Evolutionary conservation across 345 rosid genomes (phyloP).

Genomic region (Salix arbutifolia): DNA sequence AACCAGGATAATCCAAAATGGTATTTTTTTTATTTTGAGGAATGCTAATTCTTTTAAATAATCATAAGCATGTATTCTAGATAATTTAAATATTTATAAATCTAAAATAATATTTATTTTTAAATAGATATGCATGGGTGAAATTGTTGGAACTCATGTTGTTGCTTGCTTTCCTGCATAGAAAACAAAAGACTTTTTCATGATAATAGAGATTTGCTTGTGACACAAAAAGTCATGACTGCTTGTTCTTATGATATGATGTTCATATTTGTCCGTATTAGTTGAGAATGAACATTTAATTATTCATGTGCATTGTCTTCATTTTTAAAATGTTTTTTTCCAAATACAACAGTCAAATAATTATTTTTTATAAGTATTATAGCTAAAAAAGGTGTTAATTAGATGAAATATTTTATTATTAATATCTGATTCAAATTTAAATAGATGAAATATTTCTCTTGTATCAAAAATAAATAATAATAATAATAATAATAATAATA

Average conservation of each 20-base stretch:
- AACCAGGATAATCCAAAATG: not conserved
- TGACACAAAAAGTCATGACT: not conserved
- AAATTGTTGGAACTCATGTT: not conserved
- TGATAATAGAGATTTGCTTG: not conserved
- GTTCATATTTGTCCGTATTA: not conserved
- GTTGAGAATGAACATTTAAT: not conserved
- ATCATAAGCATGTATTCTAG: too few species aligned
- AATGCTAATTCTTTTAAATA: not conserved
- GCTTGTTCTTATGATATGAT: not conserved
- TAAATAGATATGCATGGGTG: not conserved
- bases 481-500: too few species aligned
- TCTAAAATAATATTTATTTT: too few species aligned
- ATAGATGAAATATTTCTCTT: too few species aligned
- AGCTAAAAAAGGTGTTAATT: not conserved
- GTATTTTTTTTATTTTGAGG: not conserved
- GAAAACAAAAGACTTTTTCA: not conserved
- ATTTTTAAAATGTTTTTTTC: not conserved
- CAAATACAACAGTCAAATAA: not conserved
- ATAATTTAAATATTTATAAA: too few species aligned
- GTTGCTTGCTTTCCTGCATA: not conserved
- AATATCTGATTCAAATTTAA: too few species aligned
- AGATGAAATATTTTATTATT: too few species aligned
- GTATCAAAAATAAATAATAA: too few species aligned
- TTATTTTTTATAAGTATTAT: not conserved
- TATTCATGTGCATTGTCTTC: not conserved